Evolutionary conservation across 164 flowering plant species (phyloP), one percentile per base, ranked within the genome.

Genomic region (Stephania yunnanensis): DNA sequence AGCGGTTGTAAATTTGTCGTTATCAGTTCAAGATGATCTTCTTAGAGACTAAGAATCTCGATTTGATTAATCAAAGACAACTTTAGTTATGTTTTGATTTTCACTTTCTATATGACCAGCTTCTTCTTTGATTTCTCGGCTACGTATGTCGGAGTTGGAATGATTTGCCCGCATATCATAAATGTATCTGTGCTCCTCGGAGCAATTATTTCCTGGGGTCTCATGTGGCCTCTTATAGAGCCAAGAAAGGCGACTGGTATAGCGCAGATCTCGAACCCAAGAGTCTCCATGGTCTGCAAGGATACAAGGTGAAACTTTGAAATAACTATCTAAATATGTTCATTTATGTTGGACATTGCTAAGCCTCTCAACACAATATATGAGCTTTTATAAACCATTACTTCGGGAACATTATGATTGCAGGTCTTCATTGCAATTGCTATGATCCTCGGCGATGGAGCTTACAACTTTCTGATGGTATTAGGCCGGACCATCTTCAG

Each of bases 271-370:
- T 82, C 7, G 55, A 50, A 50, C 3, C 42, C 10, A 25, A 68
- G 31, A 81, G 73, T 69, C 73, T 86, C 22, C 84, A 81, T 58
- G 86, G 86, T 13, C 81, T 84, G 10, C 86, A 86, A 73, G 87
- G 82, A 25, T 85, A 84, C 77, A 82, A 75, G 85, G 86, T 80
- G 68, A 63, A 63, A 63, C 55, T 9, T 36, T 4, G 42, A 4
- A 36, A 36, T 36, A 36, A 36, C 42, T 36, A 36, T 36, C 2
- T 36, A 36, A 36, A 36, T 36, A 36, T 36, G 42, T 36, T 36
- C 42, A 36, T 36, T 36, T 36, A 36, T 36, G 42, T 36, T 36
- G 42, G 42, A 36, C 42, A 36, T 36, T 36, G 42, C 42, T 36
- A 36, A 36, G 42, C 42, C 42, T 2, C 42, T 36, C 42, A 36